Base-by-base conservation (phyloP, 2,329 filamentous ascomycete genomes). In the Fusarium tupiense region DNA sequence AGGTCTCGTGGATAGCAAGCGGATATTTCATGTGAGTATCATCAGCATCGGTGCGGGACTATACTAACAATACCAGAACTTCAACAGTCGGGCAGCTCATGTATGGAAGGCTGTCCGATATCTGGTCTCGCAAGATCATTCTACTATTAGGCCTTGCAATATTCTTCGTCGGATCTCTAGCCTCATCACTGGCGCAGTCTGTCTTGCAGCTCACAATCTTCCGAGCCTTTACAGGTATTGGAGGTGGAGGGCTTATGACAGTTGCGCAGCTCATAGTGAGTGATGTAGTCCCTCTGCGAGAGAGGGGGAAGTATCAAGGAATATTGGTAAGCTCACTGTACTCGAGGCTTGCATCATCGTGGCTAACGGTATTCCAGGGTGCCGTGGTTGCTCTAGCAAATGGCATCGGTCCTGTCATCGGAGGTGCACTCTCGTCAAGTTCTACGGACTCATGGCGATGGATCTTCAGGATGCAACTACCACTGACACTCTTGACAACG, bases 231-330 rank as follows among this genome's bases (percentile, higher is more conserved):
- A 84, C 83, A 13, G 83, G 84, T 54, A 88, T 94, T 63, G 93
- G 92, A 26, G 92, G 92, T 17, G 92, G 91, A 4, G 92, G 92
- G 5, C 90, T 94, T 86, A 91, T 90, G 54, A 91, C 91, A 0
- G 89, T 94, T 50, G 90, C 91, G 14, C 89, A 88, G 61, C 91
- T 95, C 43, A 84, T 95, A 67, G 83, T 95, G 75, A 92, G 89
- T 70, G 93, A 95, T 80, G 86, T 94, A 19, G 88, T 95, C 3
- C 88, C 92, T 0, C 83, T 94, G 29, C 85, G 92, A 9, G 89
- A 94, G 67, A 85, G 93, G 64, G 93, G 93, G 2, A 88, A 92
- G 24, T 95, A 92, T 88, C 93, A 95, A 80, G 93, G 92, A 1
- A 82, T 84, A 64, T 63, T 87, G 70, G 88, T 84, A 67, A 64